Conservation (phyloP, 1,139 yeast species). For the Nakaseomyces delphensis region DNA sequence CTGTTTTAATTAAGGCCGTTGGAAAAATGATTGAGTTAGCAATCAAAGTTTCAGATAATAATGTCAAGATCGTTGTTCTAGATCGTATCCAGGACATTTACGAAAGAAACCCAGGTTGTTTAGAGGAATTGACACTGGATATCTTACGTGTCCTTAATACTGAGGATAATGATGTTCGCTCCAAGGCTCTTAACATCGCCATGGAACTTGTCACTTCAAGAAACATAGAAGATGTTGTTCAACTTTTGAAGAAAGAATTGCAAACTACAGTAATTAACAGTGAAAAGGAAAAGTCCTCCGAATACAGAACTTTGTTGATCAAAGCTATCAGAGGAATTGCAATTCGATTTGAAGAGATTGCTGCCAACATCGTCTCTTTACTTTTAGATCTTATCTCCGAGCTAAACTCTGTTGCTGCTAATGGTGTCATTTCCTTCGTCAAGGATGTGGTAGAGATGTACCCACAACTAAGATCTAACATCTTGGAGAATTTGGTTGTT, state of each 20-base stretch:
- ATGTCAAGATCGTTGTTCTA: conserved; percentile 84
- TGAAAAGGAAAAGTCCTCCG: conserved; percentile 57
- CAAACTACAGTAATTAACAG: conserved; percentile 60
- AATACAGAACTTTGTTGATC: conserved; percentile 82
- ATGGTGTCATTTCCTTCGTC: conserved; percentile 79
- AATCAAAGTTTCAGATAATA: conserved; percentile 84
- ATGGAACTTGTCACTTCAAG: conserved; percentile 73
- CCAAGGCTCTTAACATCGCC: conserved; percentile 76
- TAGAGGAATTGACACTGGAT: conserved; percentile 80
- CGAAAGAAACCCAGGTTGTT: conserved; percentile 66
- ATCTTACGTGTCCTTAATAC: conserved; percentile 76
- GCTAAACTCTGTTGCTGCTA: conserved; percentile 75
- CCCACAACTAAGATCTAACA: conserved; percentile 66
- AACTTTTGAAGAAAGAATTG: conserved; percentile 83
- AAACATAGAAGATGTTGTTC: conserved; percentile 90
- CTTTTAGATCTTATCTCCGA: conserved; percentile 81
- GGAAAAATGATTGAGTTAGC: conserved; percentile 82
- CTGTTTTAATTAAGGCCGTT: conserved; percentile 67
- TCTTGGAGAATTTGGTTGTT: conserved; percentile 54
- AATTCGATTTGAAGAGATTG: conserved; percentile 79
- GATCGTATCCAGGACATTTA: conserved; percentile 77
- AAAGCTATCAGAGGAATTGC: conserved; percentile 88
- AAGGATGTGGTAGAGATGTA: conserved; percentile 91
- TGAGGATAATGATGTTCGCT: conserved; percentile 86
- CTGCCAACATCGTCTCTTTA: conserved; percentile 82